Base-by-base conservation (phyloP, 2,329 filamentous ascomycete species). In the Pseudogymnoascus sp. region DNA sequence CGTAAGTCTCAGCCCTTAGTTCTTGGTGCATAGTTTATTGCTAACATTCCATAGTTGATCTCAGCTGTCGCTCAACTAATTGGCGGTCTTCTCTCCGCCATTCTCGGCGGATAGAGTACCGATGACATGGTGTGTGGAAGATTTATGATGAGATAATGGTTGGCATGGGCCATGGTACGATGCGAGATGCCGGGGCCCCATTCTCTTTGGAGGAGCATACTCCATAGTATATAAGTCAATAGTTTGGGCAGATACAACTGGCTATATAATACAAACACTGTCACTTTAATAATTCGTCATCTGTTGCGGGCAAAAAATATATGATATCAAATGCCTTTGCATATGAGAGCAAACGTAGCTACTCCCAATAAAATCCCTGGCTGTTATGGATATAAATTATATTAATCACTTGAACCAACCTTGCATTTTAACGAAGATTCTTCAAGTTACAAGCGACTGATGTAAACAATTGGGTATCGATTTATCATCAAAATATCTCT, bases 211-310 rank as follows among this genome's bases (percentile, higher is more conserved):
- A 30, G n/a, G n/a, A 52, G n/a, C 26, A 30, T 30, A 30, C 41
- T 52, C 41, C 41, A 52, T 52, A 52, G 41, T 52, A 52, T 28
- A 52, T 52, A 52, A 52, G n/a, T 18, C 26, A 52, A 12, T 52
- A 28, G 18, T 52, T 30, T 15, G n/a, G 41, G 23, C 5, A 52
- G 23, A 52, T 52, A 30, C n/a, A 18, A 28, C 23, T 30, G 18
- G 41, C 41, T 18, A 52, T 18, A 30, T 52, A 52, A 52, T 52
- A 52, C 23, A 26, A 52, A 26, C 26, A 18, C 41, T 52, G 41
- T 12, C 41, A 52, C 2, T 30, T 45, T 45, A 6, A 45, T 45
- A 26, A 45, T 26, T n/a, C 7, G 3, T 26, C 26, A 26, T 15
- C n/a, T 15, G 39, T 10, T 45, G 30, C 39, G 2, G 26, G 7